Base-by-base conservation (phyloP, 164 flowering plant species). In the Malania oleifera region DNA sequence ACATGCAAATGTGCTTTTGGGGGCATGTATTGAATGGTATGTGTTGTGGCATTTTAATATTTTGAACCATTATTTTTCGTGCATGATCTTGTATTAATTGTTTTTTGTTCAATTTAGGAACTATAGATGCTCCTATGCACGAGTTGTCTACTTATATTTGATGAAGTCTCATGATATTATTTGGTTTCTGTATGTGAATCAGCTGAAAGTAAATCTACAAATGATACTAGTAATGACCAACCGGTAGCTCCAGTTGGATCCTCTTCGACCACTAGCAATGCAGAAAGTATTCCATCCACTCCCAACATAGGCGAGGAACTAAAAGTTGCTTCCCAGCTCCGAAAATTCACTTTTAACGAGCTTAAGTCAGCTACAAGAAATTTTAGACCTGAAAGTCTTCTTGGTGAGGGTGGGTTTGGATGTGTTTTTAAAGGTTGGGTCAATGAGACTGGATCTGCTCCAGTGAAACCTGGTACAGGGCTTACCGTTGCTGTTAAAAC, bases 341-440 rank as follows among this genome's bases (percentile, higher is more conserved):
- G 71, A 15, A 72, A 68, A 29, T 78, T 78, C 45, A 54, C 73
- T 40, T 78, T 65, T 50, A 65, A 65, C 59, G 79, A 78, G 65
- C 70, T 78, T 19, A 78, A 70, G 48, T 50, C 61, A 19, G 73
- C 73, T 10, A 75, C 82, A 25, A 70, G 75, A 61, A 74, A 59
- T 46, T 77, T 77, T 43, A 71, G 74, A 58, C 72, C 76, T 19
- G 81, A 74, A 44, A 69, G 71, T 61, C 70, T 77, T 45, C 76
- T 77, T 41, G 81, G 81, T 18, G 72, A 77, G 55, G 81, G 81
- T 46, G 81, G 81, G 17, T 77, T 77, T 65, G 81, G 81, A 18
- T 71, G 78, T 39, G 81, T 77, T 31, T 77, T 65, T 52, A 78
- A 75, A 64, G 82, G 79, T 43, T 78, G 82, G 82, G 54, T 78